phyloP scores from a whole-genome alignment of 2,329 filamentous ascomycete species.

The Scedosporium aurantiacum region DNA sequence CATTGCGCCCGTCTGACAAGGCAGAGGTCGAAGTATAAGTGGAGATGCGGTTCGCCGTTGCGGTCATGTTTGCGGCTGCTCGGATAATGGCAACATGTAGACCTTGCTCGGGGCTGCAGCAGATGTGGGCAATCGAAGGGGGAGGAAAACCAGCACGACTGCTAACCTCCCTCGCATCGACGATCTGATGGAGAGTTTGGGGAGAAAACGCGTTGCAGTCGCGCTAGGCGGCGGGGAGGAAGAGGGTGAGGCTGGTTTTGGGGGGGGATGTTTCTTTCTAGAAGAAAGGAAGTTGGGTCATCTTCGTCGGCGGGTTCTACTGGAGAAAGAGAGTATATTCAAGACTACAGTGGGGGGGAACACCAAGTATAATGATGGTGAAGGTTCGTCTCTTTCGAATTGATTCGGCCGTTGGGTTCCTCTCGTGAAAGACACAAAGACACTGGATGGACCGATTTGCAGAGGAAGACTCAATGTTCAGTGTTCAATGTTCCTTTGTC shows the following conservation, averaged over 20 bases:
- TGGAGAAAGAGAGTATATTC: too few species aligned
- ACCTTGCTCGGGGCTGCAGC: not conserved
- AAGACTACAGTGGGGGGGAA: too few species aligned
- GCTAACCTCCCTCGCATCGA: not conserved
- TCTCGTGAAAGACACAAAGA: not conserved
- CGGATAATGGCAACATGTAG: not conserved
- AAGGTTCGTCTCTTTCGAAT: not conserved
- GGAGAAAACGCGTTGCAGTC: not conserved
- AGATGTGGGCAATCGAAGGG: not conserved
- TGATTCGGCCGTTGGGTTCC: not conserved
- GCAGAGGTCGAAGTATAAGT: conserved; percentile 45
- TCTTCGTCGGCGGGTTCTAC: not conserved
- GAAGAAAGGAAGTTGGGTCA: not conserved
- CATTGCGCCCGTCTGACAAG: conserved; percentile 45
- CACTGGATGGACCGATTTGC: not conserved
- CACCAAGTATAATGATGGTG: too few species aligned
- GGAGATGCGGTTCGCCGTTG: conserved; percentile 44
- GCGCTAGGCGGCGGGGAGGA: not conserved
- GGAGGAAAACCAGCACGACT: not conserved
- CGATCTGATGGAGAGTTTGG: not conserved
- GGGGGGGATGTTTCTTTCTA: not conserved
- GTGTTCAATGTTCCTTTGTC: not conserved
- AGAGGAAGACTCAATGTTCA: too few species aligned
- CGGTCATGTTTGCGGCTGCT: conserved; percentile 28
- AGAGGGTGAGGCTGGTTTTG: not conserved